Conservation (phyloP, 1,139 yeast species). For the Hyphopichia fennica region DNA sequence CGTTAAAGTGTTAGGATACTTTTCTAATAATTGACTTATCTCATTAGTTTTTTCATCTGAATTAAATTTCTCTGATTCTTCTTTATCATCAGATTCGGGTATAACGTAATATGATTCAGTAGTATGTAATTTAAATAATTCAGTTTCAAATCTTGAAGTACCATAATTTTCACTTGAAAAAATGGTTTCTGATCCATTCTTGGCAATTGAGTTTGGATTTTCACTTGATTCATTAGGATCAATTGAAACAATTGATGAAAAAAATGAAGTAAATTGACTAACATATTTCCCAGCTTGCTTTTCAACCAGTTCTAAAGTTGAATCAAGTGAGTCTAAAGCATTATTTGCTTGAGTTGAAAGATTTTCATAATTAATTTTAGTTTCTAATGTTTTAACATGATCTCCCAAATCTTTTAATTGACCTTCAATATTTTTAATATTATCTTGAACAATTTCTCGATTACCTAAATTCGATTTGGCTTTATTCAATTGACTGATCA, state of each 20-base stretch:
- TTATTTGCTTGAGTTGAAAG: conserved; percentile 44
- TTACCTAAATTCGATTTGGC: conserved; percentile 29
- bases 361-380: conserved; percentile 6
- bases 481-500: conserved; percentile 31
- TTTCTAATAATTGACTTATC: conserved; percentile 48
- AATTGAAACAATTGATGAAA: conserved; percentile 52
- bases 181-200: conserved; percentile 4
- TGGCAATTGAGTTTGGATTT: conserved; percentile 6
- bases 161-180: conserved; percentile 32
- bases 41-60: conserved; percentile 53
- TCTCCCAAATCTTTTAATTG: conserved; percentile 27
- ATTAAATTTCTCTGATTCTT: conserved; percentile 30
- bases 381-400: conserved; percentile 17
- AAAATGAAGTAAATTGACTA: conserved; percentile 55
- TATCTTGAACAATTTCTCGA: conserved; percentile 25
- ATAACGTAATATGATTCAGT: conserved; percentile 18
- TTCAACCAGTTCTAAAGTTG: conserved; percentile 67
- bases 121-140: conserved; percentile 43
- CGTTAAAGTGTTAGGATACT: conserved; percentile 52
- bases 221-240: conserved; percentile 15
- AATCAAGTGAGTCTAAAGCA: conserved; percentile 66
- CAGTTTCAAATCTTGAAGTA: conserved; percentile 41
- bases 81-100: conserved; percentile 10
- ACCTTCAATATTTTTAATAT: conserved; percentile 29
- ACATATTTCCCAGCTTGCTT: conserved; percentile 62